Evolutionary conservation across 148 eudicot species (phyloP), one percentile per base, ranked within the genome.

Genomic region (Fagopyrum tataricum): DNA sequence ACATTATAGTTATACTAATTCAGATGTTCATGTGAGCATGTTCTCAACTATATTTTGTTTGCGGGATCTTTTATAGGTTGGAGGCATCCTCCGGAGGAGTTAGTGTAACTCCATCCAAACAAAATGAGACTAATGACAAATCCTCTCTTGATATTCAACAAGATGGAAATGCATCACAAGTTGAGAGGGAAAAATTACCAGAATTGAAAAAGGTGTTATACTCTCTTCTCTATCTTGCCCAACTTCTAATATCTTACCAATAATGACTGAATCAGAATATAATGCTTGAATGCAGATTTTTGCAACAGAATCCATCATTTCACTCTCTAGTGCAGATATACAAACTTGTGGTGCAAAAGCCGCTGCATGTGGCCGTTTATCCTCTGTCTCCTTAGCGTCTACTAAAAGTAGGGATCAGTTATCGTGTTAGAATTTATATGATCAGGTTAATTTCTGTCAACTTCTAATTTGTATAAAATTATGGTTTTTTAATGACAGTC

Each of bases 311-410:
- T 86, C 76, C 72, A 77, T 94, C 76, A 80, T 89, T 75, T 75
- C 67, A 55, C 90, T 94, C 72, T 78, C 84, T 71, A 85, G 87
- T 70, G 97, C 96, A 67, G 81, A 77, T 80, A 44, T 84, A 71
- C 79, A 78, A 83, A 84, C 79, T 73, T 91, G 90, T 62, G 98
- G 98, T 62, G 90, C 98, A 76, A 94, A 94, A 79, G 90, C 98
- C 74, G 85, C 91, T 81, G 82, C 97, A 78, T 91, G 98, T 83
- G 93, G 91, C 56, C 91, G 82, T 59, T 81, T 94, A 58, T 83
- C 97, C 73, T 81, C 89, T 77, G 78, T 94, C 67, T 85, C 98
- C 21, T 85, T 82, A 42, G 87, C 73, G 68, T 91, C 97, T 52
- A 82, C 56, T 72, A 90, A 88, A 87, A 97, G 98, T 93, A 58